Evolutionary conservation across 345 rosid species (phyloP), one percentile per base, ranked within the genome.

Genomic region (Theobroma cacao): DNA sequence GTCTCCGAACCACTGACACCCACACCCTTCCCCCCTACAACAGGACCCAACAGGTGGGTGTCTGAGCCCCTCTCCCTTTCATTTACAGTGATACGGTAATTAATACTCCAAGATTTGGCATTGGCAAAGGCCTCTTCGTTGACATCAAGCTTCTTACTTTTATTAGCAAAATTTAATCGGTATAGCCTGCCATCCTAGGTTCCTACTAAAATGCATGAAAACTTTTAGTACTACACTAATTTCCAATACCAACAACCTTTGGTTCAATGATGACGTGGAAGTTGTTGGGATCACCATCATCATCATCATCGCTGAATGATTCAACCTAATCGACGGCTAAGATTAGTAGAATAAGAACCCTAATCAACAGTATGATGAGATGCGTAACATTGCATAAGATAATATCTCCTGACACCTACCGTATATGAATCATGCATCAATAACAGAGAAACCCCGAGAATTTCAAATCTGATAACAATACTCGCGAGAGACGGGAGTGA

Each of bases 1-100:
- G 81, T 62, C 79, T 69, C 81, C 59, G 30, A 75, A 58, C 71
- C 1, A 65, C 84, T 76, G 82, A 82, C 87, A 77, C 41, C 76
- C 70, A 18, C 69, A 9, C 28, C 69, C 8, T 9, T n/a, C 41
- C 41, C 7, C 67, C n/a, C 30, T 73, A 47, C 59, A 34, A 13
- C 67, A n/a, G 62, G 72, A 28, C 72, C 77, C 47, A 70, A 26
- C 75, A 69, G 45, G 65, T 55, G 81, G 75, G 55, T 41, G 80
- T 67, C 76, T 60, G 76, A 75, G 79, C 75, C 75, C 40, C 15
- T 38, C 38, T 30, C 71, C 30, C 58, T 67, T 38, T 58, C 69
- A 68, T 47, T 77, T 41, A 43, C 59, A 74, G 31, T 60, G 72
- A 48, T 63, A 34, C 20, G 47, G 67, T 59, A 33, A 47, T 73